Percentiles rank a stretch among this genome's conserved stretches.
Evolutionary conservation across 257 asterid species (phyloP).

Genomic region (Gardenia jasminoides): DNA sequence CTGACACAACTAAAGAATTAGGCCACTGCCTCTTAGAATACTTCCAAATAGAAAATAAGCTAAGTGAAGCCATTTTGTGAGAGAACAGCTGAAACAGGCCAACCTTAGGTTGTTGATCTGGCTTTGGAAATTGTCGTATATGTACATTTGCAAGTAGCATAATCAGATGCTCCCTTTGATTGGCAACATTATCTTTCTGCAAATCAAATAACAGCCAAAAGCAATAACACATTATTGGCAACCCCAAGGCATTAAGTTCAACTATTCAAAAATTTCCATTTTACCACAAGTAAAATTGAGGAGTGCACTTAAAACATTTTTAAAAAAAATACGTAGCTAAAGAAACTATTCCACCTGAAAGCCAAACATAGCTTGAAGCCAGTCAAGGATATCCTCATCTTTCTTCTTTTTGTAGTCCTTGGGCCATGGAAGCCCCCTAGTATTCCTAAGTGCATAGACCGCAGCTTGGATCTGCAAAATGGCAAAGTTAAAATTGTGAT

Average conservation of each 20-base stretch:
- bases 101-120: constrained; percentile 98
- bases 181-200: constrained; percentile 95
- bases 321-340: neutral
- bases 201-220: constrained; percentile 27
- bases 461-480: constrained; percentile 87
- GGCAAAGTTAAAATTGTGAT: constrained; percentile 13
- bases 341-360: constrained; percentile 65
- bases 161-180: constrained; percentile 97
- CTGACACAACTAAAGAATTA: neutral
- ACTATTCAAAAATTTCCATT: neutral
- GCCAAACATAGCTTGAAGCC: constrained; percentile 99
- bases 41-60: neutral
- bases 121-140: constrained; percentile 94
- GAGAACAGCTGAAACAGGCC: constrained; percentile 23
- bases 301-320: neutral
- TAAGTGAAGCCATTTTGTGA: neutral
- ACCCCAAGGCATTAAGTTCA: neutral
- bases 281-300: neutral
- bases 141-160: constrained; percentile 97
- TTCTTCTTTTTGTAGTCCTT: constrained; percentile 96
- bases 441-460: constrained; percentile 83
- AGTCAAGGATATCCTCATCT: constrained; percentile 97
- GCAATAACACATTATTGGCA: neutral
- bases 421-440: constrained; percentile 99
- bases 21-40: neutral